Evolutionary conservation across 1,284 basidiomycete genomes (phyloP).

Genomic region (Rhodofomes roseus): DNA sequence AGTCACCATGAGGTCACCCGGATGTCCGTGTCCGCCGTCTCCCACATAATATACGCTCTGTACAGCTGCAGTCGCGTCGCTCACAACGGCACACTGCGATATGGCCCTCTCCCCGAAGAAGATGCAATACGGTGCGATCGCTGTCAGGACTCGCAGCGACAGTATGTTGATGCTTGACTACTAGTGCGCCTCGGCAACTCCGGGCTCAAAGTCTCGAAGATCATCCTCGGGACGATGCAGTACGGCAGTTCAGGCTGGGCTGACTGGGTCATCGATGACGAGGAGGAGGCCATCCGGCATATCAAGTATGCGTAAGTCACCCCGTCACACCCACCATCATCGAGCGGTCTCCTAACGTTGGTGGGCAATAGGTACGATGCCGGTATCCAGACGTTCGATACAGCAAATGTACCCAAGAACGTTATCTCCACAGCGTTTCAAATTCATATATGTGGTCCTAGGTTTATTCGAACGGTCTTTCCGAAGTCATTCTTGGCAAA

Average conservation of each 20-base stretch:
- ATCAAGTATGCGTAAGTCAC: conserved; percentile 36
- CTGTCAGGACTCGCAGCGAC: not conserved
- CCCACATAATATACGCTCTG: too few species aligned
- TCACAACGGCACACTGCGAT: too few species aligned
- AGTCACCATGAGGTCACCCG: not conserved
- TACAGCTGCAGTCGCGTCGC: too few species aligned
- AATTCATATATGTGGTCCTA: conserved; percentile 4
- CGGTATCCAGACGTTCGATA: conserved; percentile 53
- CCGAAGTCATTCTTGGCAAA: conserved; percentile 54
- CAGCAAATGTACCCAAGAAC: conserved; percentile 34
- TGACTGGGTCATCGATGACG: conserved; percentile 35
- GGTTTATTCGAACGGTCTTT: conserved; percentile 46
- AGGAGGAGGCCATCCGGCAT: conserved; percentile 36
- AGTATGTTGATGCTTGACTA: not conserved
- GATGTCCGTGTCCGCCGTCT: not conserved
- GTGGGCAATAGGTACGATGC: conserved; percentile 24
- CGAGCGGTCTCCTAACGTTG: not conserved
- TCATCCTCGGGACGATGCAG: conserved; percentile 43
- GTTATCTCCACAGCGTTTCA: not conserved
- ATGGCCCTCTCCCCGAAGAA: conserved; percentile 3
- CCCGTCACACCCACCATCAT: not conserved
- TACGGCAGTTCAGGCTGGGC: conserved; percentile 37
- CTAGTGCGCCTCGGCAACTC: conserved; percentile 41
- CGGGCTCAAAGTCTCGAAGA: conserved; percentile 41
- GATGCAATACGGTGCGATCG: conserved; percentile 6